These are phyloP conservation scores for Coemansia asiatica DNA, from an alignment of 192 early-diverging fungal species.

Conservation along the genomic window DNA sequence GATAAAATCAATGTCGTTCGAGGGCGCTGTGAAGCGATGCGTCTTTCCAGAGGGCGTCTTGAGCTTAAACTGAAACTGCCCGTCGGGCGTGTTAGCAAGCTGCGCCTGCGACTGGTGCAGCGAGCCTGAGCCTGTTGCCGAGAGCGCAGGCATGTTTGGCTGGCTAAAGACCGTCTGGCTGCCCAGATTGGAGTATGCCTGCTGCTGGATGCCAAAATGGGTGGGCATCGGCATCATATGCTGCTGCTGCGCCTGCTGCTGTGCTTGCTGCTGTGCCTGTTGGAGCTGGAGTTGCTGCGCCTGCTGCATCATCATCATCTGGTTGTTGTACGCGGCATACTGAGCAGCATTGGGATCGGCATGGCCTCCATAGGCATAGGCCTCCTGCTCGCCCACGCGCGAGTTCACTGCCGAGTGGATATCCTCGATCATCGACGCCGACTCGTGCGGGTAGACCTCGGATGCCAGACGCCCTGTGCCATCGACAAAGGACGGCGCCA, in stretches of 20 bases:
- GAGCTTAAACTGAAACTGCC: constrained; percentile 71
- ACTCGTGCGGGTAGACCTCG: constrained; percentile 57
- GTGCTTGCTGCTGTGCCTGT: constrained; percentile 26
- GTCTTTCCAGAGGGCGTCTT: constrained; percentile 70
- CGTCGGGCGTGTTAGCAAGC: constrained; percentile 38
- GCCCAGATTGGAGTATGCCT: constrained; percentile 53
- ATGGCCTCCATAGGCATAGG: constrained; percentile 28
- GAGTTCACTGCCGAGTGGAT: constrained; percentile 58
- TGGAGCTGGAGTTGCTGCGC: constrained; percentile 32
- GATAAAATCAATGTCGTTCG: constrained; percentile 57
- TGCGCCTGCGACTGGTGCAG: constrained; percentile 51
- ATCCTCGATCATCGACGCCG: constrained; percentile 58
- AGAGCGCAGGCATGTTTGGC: constrained; percentile 28
- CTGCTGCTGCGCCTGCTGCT: constrained; percentile 32
- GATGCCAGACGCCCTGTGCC: constrained; percentile 43
- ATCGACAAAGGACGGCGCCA: constrained; percentile 45
- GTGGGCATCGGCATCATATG: constrained; percentile 48
- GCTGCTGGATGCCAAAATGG: constrained; percentile 29
- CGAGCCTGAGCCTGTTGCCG: constrained; percentile 34
- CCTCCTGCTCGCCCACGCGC: constrained; percentile 56
- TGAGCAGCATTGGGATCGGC: constrained; percentile 32
- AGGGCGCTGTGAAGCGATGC: constrained; percentile 69
- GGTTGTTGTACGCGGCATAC: constrained; percentile 38
- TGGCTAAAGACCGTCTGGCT: constrained; percentile 52
- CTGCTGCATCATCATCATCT: constrained; percentile 42